These are phyloP conservation scores for Salix udensis DNA, from an alignment of 345 rosid genomes.

Conservation along the genomic window DNA sequence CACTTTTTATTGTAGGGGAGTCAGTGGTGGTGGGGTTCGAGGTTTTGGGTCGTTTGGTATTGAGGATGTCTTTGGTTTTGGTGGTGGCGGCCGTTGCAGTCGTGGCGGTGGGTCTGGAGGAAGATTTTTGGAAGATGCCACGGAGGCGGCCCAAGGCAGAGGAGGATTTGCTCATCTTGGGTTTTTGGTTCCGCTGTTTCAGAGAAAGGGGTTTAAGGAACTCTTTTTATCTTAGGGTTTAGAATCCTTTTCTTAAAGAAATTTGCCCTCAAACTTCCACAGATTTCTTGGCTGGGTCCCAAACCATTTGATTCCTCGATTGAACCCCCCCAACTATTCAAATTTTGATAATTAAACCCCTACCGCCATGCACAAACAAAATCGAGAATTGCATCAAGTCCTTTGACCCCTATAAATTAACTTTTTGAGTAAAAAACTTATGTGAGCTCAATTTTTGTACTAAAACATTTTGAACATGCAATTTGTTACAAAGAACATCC, in stretches of 20 bases:
- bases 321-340: too few relatives aligned
- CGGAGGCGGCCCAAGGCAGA: neutral
- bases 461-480: conserved; percentile 29
- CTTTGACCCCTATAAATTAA: too few relatives aligned
- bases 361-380: too few relatives aligned
- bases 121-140: neutral
- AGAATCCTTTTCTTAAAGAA: neutral
- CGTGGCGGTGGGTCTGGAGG: neutral
- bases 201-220: neutral
- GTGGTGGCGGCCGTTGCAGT: neutral
- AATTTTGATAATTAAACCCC: too few relatives aligned
- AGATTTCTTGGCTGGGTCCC: too few relatives aligned
- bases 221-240: too few relatives aligned
- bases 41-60: neutral
- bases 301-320: too few relatives aligned
- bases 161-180: neutral
- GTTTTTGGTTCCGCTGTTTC: neutral
- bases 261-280: too few relatives aligned
- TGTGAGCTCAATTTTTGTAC: conserved; percentile 26
- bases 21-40: neutral
- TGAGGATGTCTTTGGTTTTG: neutral
- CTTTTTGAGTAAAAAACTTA: too few relatives aligned
- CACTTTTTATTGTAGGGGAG: neutral
- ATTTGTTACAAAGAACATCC: conserved; percentile 28
- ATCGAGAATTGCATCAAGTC: too few relatives aligned